These are phyloP conservation scores for Cucurbita pepo DNA, from an alignment of 306 rosid genomes.

Conservation along the genomic window DNA sequence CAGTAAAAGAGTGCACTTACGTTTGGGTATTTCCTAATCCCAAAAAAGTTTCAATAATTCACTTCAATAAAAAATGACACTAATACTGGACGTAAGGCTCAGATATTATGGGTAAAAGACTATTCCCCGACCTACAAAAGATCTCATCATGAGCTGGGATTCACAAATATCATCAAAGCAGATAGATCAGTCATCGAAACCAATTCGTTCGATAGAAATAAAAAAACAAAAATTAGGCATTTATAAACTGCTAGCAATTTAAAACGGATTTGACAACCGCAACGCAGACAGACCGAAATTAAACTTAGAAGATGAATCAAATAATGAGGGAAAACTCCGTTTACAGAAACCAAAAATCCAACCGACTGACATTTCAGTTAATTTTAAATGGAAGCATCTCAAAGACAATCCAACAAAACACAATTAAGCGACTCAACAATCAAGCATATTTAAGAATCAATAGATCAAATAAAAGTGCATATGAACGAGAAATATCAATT, in stretches of 20 bases:
- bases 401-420: background rate
- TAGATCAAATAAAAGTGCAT: background rate
- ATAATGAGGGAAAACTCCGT: too few relatives aligned
- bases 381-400: background rate
- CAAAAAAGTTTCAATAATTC: background rate
- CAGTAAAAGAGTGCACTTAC: too few relatives aligned
- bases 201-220: background rate
- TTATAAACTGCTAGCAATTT: background rate
- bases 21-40: background rate
- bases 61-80: background rate
- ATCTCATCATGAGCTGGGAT: constrained; percentile 40
- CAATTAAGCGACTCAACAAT: background rate
- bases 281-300: background rate
- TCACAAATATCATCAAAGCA: constrained; percentile 26
- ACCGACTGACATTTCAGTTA: background rate
- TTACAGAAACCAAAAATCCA: background rate
- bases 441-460: background rate
- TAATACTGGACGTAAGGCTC: constrained; percentile 6
- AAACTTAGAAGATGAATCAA: background rate
- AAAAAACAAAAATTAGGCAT: background rate
- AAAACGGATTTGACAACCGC: background rate
- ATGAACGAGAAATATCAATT: background rate
- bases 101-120: constrained; percentile 15
- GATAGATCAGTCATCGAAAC: background rate
- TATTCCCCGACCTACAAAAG: constrained; percentile 31